phyloP scores from a whole-genome alignment of 2,329 filamentous ascomycete species.

The Colletotrichum navitas region DNA sequence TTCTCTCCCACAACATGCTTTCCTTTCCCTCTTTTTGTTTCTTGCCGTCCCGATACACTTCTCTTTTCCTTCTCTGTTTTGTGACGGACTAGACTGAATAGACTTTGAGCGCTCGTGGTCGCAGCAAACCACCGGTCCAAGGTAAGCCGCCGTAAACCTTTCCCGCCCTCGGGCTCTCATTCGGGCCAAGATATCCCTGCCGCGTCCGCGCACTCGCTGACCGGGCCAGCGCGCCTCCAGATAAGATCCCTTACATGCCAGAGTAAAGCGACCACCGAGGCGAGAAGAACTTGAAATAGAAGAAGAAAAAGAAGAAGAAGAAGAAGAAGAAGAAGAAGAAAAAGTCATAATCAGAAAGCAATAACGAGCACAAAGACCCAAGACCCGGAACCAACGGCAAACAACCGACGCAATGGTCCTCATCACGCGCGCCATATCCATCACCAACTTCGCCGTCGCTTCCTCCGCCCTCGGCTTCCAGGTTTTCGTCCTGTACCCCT shows the following conservation, averaged over 20 bases:
- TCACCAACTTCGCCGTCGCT: conserved; percentile 76
- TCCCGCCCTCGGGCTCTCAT: not conserved
- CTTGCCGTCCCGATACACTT: not conserved
- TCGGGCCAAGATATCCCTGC: conserved; percentile 30
- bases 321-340: not conserved
- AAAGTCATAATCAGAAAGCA: not conserved
- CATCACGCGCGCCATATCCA: conserved; percentile 63
- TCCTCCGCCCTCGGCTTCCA: conserved; percentile 75
- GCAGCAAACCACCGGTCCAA: not conserved
- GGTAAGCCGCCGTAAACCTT: conserved; percentile 14
- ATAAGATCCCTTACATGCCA: not conserved
- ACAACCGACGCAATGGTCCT: conserved; percentile 46
- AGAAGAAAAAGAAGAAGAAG: too few relatives aligned
- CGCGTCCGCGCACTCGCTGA: conserved; percentile 1
- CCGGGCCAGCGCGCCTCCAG: not conserved
- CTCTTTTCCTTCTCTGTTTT: not conserved
- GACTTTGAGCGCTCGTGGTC: not conserved
- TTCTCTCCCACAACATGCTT: not conserved
- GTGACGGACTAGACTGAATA: conserved; percentile 18
- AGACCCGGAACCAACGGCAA: not conserved
- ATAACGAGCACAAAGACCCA: not conserved
- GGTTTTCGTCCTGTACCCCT: conserved; percentile 77
- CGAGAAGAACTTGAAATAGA: not conserved
- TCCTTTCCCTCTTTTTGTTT: not conserved
- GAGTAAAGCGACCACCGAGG: not conserved